A percentile compares a stretch with the other conserved stretches of the same genome.
Conservation (phyloP, 2,329 filamentous ascomycete genomes). For the Ascochyta lentis region DNA sequence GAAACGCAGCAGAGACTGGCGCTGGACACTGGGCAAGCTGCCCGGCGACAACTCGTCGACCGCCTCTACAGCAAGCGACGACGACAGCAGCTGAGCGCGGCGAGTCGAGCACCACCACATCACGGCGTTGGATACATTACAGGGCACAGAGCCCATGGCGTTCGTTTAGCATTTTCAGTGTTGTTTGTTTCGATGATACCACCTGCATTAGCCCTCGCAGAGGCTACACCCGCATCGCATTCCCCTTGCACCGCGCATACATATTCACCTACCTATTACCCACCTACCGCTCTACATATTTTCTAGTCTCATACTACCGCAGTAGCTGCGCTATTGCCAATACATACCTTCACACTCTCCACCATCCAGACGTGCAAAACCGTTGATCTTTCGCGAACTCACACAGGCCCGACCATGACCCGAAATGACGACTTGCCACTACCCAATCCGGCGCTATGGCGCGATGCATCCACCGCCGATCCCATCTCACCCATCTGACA, state of each 20-base stretch:
- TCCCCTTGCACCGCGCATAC: constrained; percentile 3
- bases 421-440: constrained; percentile 1
- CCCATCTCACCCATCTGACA: background rate
- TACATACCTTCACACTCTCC: constrained; percentile 6
- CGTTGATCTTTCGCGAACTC: background rate
- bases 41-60: constrained; percentile 30
- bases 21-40: constrained; percentile 62
- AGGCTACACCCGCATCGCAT: constrained; percentile 9
- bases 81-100: constrained; percentile 38
- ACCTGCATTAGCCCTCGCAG: constrained; percentile 20
- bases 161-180: constrained; percentile 38
- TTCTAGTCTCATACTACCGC: constrained; percentile 16
- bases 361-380: background rate
- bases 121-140: constrained; percentile 13
- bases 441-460: background rate
- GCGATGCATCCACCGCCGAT: background rate
- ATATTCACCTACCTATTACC: background rate
- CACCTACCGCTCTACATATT: constrained; percentile 3
- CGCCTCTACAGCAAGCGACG: constrained; percentile 30
- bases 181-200: constrained; percentile 40
- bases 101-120: background rate
- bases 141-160: constrained; percentile 22
- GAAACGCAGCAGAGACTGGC: constrained; percentile 63
- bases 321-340: constrained; percentile 19
- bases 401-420: no score